Evolutionary conservation across 1,284 basidiomycete species (phyloP), one percentile per base, ranked within the genome.

Genomic region (Cryptococcus neoformans): DNA sequence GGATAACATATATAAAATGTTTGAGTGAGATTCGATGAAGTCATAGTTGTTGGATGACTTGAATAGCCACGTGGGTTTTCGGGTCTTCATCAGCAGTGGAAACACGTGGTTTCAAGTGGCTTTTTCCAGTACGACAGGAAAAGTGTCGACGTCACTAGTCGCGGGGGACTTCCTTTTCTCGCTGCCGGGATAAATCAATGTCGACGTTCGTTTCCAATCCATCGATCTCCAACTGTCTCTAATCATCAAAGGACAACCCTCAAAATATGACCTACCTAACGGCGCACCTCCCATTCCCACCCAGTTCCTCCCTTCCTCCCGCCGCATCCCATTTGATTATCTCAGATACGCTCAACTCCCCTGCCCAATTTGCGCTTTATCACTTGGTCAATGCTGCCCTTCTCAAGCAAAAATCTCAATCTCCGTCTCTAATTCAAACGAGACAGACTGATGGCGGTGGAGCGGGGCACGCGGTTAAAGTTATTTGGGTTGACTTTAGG

Each of bases 401-500:
- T 9, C 54, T 48, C 40, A 57, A 57, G 37, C n/a, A 44, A n/a
- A 21, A 44, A 44, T 28, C 28, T 28, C 28, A 28, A 28, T 4
- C 28, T 28, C 28, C 28, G 28, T 28, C 28, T 28, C 28, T 28
- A 28, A 28, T 4, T 28, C 28, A 28, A 4, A 4, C 28, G 28
- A 28, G 28, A 28, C 28, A 28, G 28, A 28, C 4, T 4, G 4
- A 28, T 28, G 28, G 28, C 4, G 3, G 28, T 28, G 28, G 16
- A 41, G 5, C 40, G 3, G 40, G 5, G 5, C 3, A 0, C 4
- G 56, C 53, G 11, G 61, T 51, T 35, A 63, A 62, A 28, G 52
- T 73, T 11, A 51, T 73, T 28, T 70, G 71, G 65, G 69, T 77
- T 9, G 77, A 76, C 56, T 63, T 76, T 35, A 62, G 69, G 21